Conservation (phyloP, 108 stramenopile genomes). For the Heterococcus sp. region DNA sequence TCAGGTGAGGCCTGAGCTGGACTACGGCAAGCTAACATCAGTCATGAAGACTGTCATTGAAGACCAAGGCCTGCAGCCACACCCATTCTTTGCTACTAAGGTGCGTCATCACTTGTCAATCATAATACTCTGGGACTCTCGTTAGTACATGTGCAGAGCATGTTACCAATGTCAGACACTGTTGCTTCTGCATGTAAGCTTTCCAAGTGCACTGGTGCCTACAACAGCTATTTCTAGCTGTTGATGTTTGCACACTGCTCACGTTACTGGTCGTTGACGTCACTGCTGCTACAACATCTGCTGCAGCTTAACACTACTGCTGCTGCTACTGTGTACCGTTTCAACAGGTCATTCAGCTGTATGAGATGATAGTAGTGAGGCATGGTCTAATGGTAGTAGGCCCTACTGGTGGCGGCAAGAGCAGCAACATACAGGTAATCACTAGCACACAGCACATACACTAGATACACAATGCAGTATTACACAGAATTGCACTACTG, state of each 20-base stretch:
- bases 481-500: no score
- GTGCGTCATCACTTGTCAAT: not conserved
- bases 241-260: no score
- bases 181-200: no score
- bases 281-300: no score
- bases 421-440: conserved; percentile 59
- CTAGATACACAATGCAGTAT: conserved; percentile 15
- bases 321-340: no score
- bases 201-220: no score
- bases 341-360: conserved; percentile 63
- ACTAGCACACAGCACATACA: conserved; percentile 46
- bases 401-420: conserved; percentile 67
- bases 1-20: conserved; percentile 59
- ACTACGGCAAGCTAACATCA: conserved; percentile 61
- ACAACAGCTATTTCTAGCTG: no score
- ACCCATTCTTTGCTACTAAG: conserved; percentile 53
- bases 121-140: no score
- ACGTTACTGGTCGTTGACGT: no score
- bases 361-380: conserved; percentile 71
- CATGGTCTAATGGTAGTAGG: conserved; percentile 72
- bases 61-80: conserved; percentile 49
- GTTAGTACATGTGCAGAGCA: no score
- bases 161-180: no score
- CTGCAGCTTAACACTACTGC: no score
- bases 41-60: conserved; percentile 50